Evolutionary conservation across 257 asterid species (phyloP).

Genomic region (Solanum infundibuliforme): DNA sequence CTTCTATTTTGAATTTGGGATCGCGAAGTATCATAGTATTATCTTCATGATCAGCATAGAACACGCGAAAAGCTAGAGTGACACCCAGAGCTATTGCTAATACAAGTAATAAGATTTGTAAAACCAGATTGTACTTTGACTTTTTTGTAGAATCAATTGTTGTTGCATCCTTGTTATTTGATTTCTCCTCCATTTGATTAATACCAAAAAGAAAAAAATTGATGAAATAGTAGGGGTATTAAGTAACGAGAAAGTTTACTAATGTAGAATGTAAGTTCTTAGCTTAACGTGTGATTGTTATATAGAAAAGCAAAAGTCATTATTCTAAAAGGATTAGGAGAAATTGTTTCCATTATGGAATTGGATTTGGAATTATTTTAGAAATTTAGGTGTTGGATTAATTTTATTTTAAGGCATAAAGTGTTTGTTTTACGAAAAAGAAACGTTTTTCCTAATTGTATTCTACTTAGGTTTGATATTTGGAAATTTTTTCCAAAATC

Average conservation of each 20-base stretch:
- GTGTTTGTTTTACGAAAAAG: too few relatives aligned
- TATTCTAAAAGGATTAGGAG: too few relatives aligned
- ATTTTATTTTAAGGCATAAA: too few relatives aligned
- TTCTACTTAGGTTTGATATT: too few relatives aligned
- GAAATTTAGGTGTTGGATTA: too few relatives aligned
- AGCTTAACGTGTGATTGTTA: fast-evolving
- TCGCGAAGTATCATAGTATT: neutral
- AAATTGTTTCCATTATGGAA: too few relatives aligned
- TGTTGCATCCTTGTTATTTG: neutral
- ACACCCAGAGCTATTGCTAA: neutral
- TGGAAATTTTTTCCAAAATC: too few relatives aligned
- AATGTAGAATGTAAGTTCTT: neutral
- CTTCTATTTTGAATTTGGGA: neutral
- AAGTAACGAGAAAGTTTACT: too few relatives aligned
- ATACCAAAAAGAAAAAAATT: too few relatives aligned
- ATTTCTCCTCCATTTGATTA: neutral
- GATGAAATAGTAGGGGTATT: too few relatives aligned
- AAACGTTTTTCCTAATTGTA: too few relatives aligned
- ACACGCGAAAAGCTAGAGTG: neutral
- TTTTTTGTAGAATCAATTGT: neutral
- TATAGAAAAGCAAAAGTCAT: neutral
- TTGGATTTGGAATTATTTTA: too few relatives aligned
- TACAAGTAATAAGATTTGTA: neutral
- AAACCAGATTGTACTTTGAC: neutral
- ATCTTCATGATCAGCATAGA: neutral